These are phyloP conservation scores for Dissophora ornata DNA, from an alignment of 192 early-diverging fungal species.

Conservation along the genomic window DNA sequence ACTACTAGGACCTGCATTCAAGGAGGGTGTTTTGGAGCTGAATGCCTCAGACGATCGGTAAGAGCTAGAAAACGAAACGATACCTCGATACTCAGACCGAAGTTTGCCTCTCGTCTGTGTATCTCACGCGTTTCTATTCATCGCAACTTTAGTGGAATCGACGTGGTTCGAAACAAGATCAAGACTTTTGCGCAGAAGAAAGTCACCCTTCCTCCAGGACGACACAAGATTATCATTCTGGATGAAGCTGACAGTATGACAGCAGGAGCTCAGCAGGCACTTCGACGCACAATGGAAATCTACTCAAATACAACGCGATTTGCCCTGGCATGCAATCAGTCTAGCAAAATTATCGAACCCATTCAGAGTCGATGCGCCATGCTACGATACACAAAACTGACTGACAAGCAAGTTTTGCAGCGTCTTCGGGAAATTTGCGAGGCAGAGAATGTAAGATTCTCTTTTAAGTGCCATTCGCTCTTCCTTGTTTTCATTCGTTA, in stretches of 20 bases:
- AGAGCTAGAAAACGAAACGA: background rate
- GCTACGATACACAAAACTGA: slow-evolving; percentile 84
- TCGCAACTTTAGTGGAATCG: slow-evolving; percentile 78
- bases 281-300: slow-evolving; percentile 98
- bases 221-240: slow-evolving; percentile 92
- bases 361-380: slow-evolving; percentile 97
- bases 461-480: background rate
- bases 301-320: slow-evolving; percentile 96
- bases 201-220: slow-evolving; percentile 89
- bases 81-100: too few species aligned
- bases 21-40: slow-evolving; percentile 95
- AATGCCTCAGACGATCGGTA: slow-evolving; percentile 99
- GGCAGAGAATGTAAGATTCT: slow-evolving; percentile 71
- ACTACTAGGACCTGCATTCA: slow-evolving; percentile 84
- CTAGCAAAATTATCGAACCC: slow-evolving; percentile 97
- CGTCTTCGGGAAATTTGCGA: slow-evolving; percentile 88
- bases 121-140: background rate
- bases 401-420: slow-evolving; percentile 81
- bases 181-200: slow-evolving; percentile 99
- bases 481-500: too few species aligned
- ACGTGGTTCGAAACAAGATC: slow-evolving; percentile 95
- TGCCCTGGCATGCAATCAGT: slow-evolving; percentile 96
- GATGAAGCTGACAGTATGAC: slow-evolving; percentile 99
- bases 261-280: slow-evolving; percentile 94
- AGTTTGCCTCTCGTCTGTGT: background rate